These are phyloP conservation scores for Tardiomyces depauwii DNA, from an alignment of 1,139 yeast species.

Conservation along the genomic window DNA sequence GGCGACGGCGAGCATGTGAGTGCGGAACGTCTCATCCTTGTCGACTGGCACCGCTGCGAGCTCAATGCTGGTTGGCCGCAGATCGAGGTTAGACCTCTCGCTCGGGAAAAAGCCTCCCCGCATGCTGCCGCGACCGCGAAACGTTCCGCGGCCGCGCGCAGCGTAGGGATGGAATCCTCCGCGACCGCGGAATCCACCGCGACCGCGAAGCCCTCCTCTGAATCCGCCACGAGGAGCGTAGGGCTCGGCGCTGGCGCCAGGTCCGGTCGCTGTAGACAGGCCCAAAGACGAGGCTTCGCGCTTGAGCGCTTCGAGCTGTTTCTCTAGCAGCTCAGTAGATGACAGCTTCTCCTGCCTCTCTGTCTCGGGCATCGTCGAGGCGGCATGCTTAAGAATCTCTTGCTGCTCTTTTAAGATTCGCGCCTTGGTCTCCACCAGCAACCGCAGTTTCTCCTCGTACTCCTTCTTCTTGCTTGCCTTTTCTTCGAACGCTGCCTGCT, in stretches of 20 bases:
- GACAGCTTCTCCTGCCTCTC: constrained; percentile 19
- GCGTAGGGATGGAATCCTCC: constrained; percentile 6
- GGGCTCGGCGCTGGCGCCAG: constrained; percentile 3
- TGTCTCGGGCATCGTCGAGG: constrained; percentile 9
- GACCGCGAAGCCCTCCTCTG: constrained; percentile 13
- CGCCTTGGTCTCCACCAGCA: constrained; percentile 26
- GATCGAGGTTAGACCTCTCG: constrained; percentile 23
- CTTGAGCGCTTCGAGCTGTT: constrained; percentile 24
- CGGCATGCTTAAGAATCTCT: constrained; percentile 18
- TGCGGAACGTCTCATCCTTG: constrained; percentile 23
- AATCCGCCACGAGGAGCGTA: constrained; percentile 6
- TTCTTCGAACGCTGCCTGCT: constrained; percentile 33
- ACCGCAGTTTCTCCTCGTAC: constrained; percentile 24
- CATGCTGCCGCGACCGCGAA: constrained; percentile 8
- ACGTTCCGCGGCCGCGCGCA: constrained; percentile 7
- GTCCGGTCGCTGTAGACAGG: constrained; percentile 8
- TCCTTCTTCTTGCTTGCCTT: constrained; percentile 27
- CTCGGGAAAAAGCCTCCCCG: constrained; percentile 10
- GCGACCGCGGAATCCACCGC: constrained; percentile 9
- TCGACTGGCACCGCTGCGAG: constrained; percentile 22
- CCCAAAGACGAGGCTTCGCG: constrained; percentile 14
- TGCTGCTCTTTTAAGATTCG: constrained; percentile 27
- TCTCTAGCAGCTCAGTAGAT: constrained; percentile 23
- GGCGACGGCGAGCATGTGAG: constrained; percentile 14
- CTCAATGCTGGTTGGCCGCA: constrained; percentile 28